Conservation (phyloP, 1,284 basidiomycete genomes). For the Peniophora sp. region DNA sequence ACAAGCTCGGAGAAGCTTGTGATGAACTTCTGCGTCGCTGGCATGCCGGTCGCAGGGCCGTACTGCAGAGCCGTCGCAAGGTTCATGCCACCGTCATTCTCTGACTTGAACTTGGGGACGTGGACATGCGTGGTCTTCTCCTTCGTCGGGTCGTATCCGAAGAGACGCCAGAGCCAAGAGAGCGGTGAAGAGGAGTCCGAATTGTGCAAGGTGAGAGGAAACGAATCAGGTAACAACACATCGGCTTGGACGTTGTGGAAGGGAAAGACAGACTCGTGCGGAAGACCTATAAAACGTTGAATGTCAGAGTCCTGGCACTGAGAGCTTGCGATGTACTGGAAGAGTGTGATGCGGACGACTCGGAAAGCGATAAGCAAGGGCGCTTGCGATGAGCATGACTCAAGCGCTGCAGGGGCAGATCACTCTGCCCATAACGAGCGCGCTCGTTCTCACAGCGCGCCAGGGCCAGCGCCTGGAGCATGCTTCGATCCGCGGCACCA, state of each 20-base stretch:
- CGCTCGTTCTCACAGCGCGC: no score
- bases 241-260: constrained; percentile 49
- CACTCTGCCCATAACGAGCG: no score
- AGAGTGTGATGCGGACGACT: no score
- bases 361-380: no score
- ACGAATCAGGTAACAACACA: constrained; percentile 24
- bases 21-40: constrained; percentile 43
- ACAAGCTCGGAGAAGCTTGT: constrained; percentile 55
- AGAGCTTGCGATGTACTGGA: no score
- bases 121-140: constrained; percentile 43
- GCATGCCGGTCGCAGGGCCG: constrained; percentile 48
- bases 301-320: not conserved
- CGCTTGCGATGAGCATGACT: no score
- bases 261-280: constrained; percentile 56
- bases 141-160: constrained; percentile 31
- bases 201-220: constrained; percentile 14
- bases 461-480: no score
- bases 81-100: constrained; percentile 43
- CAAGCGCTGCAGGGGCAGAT: no score
- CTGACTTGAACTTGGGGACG: constrained; percentile 53
- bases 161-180: constrained; percentile 63
- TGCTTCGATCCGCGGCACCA: no score
- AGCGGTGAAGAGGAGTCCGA: constrained; percentile 25
- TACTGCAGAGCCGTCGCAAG: constrained; percentile 71
- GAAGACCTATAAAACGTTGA: constrained; percentile 36